Conservation (phyloP, 371 early-diverging fungal genomes). For the Mycotypha africana region DNA sequence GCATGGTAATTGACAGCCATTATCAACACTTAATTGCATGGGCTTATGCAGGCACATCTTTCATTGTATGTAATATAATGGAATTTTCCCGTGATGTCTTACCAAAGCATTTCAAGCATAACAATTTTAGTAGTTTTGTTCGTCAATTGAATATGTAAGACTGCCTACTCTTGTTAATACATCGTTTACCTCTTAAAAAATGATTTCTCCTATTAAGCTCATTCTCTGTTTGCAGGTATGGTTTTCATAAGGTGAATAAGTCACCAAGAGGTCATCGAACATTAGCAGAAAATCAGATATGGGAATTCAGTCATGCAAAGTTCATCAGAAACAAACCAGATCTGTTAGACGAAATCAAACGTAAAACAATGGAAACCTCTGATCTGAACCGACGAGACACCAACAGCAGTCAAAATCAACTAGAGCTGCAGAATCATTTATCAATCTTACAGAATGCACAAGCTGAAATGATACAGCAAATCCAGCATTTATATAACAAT, state of each 20-base stretch:
- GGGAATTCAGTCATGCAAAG: slow-evolving; percentile 90
- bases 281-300: slow-evolving; percentile 81
- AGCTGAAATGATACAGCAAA: slow-evolving; percentile 68
- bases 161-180: neutral
- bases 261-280: slow-evolving; percentile 81
- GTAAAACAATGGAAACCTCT: slow-evolving; percentile 82
- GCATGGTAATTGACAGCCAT: slow-evolving; percentile 78
- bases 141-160: slow-evolving; percentile 83
- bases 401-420: slow-evolving; percentile 64
- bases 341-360: slow-evolving; percentile 79
- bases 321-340: slow-evolving; percentile 78
- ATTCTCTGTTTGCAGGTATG: too few species aligned
- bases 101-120: slow-evolving; percentile 84
- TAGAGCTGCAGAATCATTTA: too few species aligned
- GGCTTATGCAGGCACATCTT: slow-evolving; percentile 81
- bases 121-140: slow-evolving; percentile 85
- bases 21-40: slow-evolving; percentile 82
- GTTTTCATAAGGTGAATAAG: slow-evolving; percentile 87
- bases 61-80: slow-evolving; percentile 86
- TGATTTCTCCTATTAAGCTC: neutral
- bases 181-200: too few species aligned
- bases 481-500: slow-evolving; percentile 65
- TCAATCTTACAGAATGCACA: slow-evolving; percentile 74
- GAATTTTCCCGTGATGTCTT: slow-evolving; percentile 78
- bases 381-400: slow-evolving; percentile 66